These are phyloP conservation scores for Huntiella abstrusa DNA, from an alignment of 2,329 filamentous ascomycete genomes.

Conservation along the genomic window DNA sequence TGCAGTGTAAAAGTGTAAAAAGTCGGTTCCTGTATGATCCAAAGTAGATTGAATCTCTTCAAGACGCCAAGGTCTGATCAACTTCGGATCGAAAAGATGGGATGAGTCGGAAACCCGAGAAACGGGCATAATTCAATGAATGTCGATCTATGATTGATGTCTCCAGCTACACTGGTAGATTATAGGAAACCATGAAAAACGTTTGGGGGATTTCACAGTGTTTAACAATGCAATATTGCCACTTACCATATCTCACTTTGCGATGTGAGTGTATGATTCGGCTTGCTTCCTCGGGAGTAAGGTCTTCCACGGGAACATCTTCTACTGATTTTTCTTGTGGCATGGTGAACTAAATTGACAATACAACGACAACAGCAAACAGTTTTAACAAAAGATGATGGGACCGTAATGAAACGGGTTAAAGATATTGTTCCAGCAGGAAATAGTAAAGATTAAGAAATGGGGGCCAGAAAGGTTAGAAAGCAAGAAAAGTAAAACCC, in stretches of 20 bases:
- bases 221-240: not conserved
- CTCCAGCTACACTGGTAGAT: no score
- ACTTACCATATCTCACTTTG: constrained; percentile 49
- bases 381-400: not conserved
- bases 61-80: no score
- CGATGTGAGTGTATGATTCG: constrained; percentile 51
- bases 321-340: constrained; percentile 14
- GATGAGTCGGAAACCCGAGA: not conserved
- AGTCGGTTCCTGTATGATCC: no score
- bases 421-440: not conserved
- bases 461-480: not conserved
- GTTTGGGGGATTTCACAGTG: no score
- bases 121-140: not conserved
- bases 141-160: not conserved
- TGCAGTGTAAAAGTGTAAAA: no score
- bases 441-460: not conserved
- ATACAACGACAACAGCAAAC: no score
- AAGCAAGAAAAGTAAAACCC: not conserved
- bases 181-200: no score
- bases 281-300: constrained; percentile 46
- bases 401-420: not conserved
- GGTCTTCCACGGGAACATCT: constrained; percentile 31
- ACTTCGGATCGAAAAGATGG: no score
- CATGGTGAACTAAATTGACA: no score
- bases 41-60: no score